Evolutionary conservation across 768 basidiomycete species (phyloP).

Genomic region (Russula emetica): DNA sequence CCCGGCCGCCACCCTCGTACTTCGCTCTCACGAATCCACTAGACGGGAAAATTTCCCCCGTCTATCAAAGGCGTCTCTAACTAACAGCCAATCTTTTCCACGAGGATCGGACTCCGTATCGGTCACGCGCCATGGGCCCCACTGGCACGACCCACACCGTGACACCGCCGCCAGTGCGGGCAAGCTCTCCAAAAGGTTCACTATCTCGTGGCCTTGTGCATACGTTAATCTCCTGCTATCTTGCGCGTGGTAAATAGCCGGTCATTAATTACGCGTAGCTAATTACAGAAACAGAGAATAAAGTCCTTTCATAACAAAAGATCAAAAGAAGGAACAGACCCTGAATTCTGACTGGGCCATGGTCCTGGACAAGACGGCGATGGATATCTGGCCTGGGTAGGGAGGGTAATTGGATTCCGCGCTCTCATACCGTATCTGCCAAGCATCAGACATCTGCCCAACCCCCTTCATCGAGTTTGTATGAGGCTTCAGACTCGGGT

Average conservation of each 20-base stretch:
- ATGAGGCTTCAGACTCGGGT: slow-evolving; percentile 87
- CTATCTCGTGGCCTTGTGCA: too few species aligned
- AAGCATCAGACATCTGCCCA: slow-evolving; percentile 71
- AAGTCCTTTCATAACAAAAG: neutral
- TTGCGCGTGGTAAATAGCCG: too few species aligned
- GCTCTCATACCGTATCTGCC: neutral
- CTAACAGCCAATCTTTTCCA: too few species aligned
- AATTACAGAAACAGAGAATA: neutral
- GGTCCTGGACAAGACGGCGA: neutral
- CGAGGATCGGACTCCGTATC: too few species aligned
- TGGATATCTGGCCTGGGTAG: neutral
- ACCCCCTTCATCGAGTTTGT: slow-evolving; percentile 87
- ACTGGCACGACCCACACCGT: too few species aligned
- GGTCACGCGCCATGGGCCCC: too few species aligned
- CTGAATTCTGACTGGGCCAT: neutral
- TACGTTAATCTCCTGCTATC: too few species aligned
- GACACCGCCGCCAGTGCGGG: too few species aligned
- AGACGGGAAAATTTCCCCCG: neutral
- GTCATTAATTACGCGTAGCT: too few species aligned
- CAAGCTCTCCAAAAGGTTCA: neutral
- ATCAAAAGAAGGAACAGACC: neutral
- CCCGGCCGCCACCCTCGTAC: too few species aligned
- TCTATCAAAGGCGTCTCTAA: too few species aligned
- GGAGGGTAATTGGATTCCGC: neutral
- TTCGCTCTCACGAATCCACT: neutral